These are phyloP conservation scores for Buxus sempervirens DNA, from an alignment of 164 flowering plant species.

Conservation along the genomic window DNA sequence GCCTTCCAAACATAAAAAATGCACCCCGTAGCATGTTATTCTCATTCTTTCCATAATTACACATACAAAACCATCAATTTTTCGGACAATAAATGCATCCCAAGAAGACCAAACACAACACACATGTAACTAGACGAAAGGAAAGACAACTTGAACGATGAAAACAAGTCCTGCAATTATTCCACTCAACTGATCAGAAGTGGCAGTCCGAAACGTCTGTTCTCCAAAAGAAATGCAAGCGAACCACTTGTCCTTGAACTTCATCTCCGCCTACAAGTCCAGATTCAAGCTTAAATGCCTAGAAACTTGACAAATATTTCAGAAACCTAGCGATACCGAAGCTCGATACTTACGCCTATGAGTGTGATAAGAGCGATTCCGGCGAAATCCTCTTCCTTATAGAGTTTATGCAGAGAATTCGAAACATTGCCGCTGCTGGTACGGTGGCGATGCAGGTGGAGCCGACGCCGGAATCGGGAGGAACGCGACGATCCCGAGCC, in stretches of 20 bases:
- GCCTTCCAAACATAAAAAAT: no score
- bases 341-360: slow-evolving; percentile 26
- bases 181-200: slow-evolving; percentile 61
- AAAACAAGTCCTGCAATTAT: neutral
- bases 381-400: slow-evolving; percentile 51
- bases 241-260: slow-evolving; percentile 86
- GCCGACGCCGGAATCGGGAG: slow-evolving; percentile 18
- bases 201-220: slow-evolving; percentile 64
- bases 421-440: slow-evolving; percentile 11
- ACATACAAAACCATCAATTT: no score
- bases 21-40: no score
- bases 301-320: neutral
- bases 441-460: slow-evolving; percentile 19
- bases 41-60: no score
- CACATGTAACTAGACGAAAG: neutral
- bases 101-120: neutral
- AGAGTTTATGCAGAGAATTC: slow-evolving; percentile 13
- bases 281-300: neutral
- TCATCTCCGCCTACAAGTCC: slow-evolving; percentile 75
- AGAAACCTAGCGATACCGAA: neutral
- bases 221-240: slow-evolving; percentile 91
- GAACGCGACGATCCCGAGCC: slow-evolving; percentile 17
- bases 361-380: slow-evolving; percentile 66
- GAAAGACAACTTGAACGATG: neutral
- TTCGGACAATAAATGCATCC: no score